Evolutionary conservation across 495 filamentous ascomycete genomes (phyloP), one percentile per base, ranked within the genome.

Genomic region (Podospora bellae-mahoneyi): DNA sequence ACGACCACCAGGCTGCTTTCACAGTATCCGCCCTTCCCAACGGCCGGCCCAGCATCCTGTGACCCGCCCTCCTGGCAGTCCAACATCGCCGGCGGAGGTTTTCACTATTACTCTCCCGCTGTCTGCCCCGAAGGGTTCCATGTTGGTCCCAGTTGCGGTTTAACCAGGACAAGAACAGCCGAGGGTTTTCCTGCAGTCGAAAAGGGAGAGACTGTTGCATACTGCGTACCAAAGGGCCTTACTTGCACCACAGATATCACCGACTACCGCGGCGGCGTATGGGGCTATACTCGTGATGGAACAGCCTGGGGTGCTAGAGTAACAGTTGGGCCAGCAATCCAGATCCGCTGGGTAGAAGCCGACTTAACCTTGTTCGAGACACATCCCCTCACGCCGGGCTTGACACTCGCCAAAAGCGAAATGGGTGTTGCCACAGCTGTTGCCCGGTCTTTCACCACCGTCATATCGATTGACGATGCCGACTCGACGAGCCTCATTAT

Each of bases 101-200:
- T 81, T 39, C 72, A 72, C 6, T 81, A 75, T 62, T 82, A 80
- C 67, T 81, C 80, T 16, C 80, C 80, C 0, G 79, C 79, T 44
- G 77, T 81, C 65, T 82, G 80, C 61, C 79, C 79, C 5, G 67
- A 34, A 18, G 79, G 78, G 6, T 81, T 82, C 62, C 67, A 53
- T n/a, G 76, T 75, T 48, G 79, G 76, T 1, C 71, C 71, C 9
- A 68, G 65, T 48, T 82, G 78, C 66, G 69, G 72, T 20, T 62
- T 75, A 60, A 72, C 67, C 15, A 71, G 69, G 23, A 72, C 69
- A 3, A 64, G 74, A 64, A 72, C 74, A 0, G 62, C 44, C n/a
- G 73, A 81, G 58, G 78, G 78, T 0, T 82, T 80, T 60, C 78
- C 78, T 2, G 44, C 72, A 1, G 72, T 79, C 32, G 64, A 68